A percentile compares a stretch with the other conserved stretches of the same genome.
Conservation (phyloP, 495 filamentous ascomycete species). For the Ascobolus immersus region DNA sequence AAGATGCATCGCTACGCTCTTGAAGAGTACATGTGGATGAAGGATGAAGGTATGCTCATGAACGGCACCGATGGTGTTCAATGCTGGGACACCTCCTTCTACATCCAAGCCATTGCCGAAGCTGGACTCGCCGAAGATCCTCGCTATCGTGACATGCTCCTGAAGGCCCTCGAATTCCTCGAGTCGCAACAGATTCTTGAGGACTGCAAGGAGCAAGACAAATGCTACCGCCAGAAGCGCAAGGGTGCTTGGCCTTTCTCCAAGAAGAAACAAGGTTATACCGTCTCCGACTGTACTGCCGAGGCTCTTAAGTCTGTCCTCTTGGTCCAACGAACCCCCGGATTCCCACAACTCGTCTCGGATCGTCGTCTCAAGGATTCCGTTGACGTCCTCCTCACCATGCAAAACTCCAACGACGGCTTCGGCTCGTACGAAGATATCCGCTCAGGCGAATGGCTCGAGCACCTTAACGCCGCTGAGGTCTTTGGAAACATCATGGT, state of each 20-base stretch:
- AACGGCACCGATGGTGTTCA: constrained; percentile 96
- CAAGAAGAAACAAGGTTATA: constrained; percentile 75
- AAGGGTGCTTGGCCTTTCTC: constrained; percentile 94
- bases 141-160: constrained; percentile 60
- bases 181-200: constrained; percentile 79
- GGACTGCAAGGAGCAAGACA: constrained; percentile 48
- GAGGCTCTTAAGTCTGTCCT: constrained; percentile 75
- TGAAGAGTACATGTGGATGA: constrained; percentile 78
- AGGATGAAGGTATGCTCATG: constrained; percentile 69
- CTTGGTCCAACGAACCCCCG: constrained; percentile 52
- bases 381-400: constrained; percentile 69
- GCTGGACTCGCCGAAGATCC: constrained; percentile 53
- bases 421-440: constrained; percentile 75
- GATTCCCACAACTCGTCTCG: constrained; percentile 50
- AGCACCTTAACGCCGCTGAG: constrained; percentile 79
- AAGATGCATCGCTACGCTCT: constrained; percentile 53
- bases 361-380: constrained; percentile 57
- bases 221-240: constrained; percentile 72
- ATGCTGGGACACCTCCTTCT: constrained; percentile 81
- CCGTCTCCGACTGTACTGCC: constrained; percentile 77
- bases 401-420: constrained; percentile 73
- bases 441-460: constrained; percentile 49
- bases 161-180: constrained; percentile 60
- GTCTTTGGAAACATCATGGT: constrained; percentile 97
- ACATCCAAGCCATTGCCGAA: constrained; percentile 56